Evolutionary conservation across 306 rosid species (phyloP), one percentile per base, ranked within the genome.

Genomic region (Mimosa bimucronata): DNA sequence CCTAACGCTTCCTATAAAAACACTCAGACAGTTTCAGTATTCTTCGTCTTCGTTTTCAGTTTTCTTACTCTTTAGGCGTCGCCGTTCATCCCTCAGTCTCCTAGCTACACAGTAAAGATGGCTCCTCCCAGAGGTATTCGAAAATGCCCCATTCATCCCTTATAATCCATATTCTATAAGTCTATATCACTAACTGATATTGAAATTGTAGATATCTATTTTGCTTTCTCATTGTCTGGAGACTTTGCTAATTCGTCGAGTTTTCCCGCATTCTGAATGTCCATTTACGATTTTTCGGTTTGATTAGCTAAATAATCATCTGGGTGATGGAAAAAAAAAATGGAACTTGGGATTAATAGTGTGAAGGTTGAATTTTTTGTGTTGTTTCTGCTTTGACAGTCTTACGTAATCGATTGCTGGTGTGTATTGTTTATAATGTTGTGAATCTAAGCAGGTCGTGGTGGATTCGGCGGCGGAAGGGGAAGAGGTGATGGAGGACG

Each of bases 391-490:
- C 34, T 61, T 12, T 11, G 10, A 4, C 7, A 6, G 38, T 28
- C 29, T 0, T 13, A 7, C 12, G 11, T 28, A 5, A 28, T 61
- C n/a, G 18, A 61, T 61, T 28, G 38, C 11, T 9, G 3, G n/a
- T 61, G 28, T 69, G 67, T 34, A 21, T 66, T 37, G 34, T 52
- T 62, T 45, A 28, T 75, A 55, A 72, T 13, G 65, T 5, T 70
- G 74, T 64, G 10, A 53, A 26, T 41, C 21, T 73, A 58, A 53
- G 64, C 58, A 83, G 88, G 89, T 68, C 86, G 86, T 72, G 86
- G 86, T 72, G 86, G 65, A 61, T 77, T 66, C 28, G 81, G 82
- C 44, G 85, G 85, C 4, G 81, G 84, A 37, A 23, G 84, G 34
- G 84, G 86, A 11, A 68, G 86, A 25, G 86, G 79, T 40, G 80